Conservation (phyloP, 2,329 filamentous ascomycete genomes). For the Orbilia oligospora region DNA sequence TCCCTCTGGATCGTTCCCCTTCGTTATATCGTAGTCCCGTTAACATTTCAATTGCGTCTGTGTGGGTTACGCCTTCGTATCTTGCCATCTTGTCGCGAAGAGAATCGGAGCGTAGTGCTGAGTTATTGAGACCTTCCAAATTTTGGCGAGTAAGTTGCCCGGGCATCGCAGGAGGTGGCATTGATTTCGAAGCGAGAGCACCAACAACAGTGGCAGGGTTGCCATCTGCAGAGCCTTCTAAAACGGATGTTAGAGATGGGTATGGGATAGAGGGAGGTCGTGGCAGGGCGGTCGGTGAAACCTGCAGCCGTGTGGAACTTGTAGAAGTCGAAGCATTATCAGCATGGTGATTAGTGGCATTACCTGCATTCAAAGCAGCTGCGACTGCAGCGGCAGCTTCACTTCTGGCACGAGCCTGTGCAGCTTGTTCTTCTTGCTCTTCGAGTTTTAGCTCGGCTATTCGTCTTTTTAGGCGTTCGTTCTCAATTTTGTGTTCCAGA, state of each 20-base stretch:
- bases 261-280: slow-evolving; percentile 55
- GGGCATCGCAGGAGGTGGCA: slow-evolving; percentile 78
- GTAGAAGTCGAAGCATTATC: background rate
- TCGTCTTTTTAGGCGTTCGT: slow-evolving; percentile 85
- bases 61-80: slow-evolving; percentile 81
- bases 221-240: slow-evolving; percentile 60
- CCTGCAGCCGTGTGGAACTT: slow-evolving; percentile 22
- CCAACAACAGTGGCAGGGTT: slow-evolving; percentile 56
- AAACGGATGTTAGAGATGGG: slow-evolving; percentile 63
- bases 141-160: slow-evolving; percentile 80
- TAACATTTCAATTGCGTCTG: slow-evolving; percentile 92
- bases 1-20: slow-evolving; percentile 87
- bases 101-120: slow-evolving; percentile 73
- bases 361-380: slow-evolving; percentile 69
- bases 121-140: slow-evolving; percentile 76
- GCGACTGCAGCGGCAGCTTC: slow-evolving; percentile 21
- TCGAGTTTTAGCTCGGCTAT: slow-evolving; percentile 88
- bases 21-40: slow-evolving; percentile 90
- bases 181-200: slow-evolving; percentile 66
- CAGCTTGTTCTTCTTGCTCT: slow-evolving; percentile 78
- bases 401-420: slow-evolving; percentile 69
- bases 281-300: slow-evolving; percentile 23
- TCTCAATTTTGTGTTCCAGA: slow-evolving; percentile 96
- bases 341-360: slow-evolving; percentile 63
- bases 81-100: slow-evolving; percentile 87